These are phyloP conservation scores for Ophiorrhiza pumila DNA, from an alignment of 257 asterid species.

Conservation along the genomic window DNA sequence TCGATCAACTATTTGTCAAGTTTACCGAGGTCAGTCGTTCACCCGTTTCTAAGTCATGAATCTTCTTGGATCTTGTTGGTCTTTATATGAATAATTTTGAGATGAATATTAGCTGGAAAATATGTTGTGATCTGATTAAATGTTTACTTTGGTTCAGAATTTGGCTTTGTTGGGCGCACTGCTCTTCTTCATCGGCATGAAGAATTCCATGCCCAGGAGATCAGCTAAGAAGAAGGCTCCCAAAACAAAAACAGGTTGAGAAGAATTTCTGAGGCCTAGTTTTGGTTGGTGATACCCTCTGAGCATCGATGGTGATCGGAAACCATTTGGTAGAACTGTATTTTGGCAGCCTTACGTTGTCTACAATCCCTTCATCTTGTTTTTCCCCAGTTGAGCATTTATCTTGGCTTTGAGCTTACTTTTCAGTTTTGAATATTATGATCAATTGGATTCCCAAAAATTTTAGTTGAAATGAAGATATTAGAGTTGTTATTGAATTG, in stretches of 20 bases:
- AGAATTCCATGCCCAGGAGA: conserved; percentile 76
- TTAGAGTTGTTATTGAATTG: background rate
- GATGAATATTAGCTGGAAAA: background rate
- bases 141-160: conserved; percentile 38
- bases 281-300: conserved; percentile 13
- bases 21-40: conserved; percentile 63
- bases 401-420: background rate
- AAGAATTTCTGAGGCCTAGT: conserved; percentile 8
- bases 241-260: conserved; percentile 69
- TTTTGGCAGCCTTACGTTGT: background rate
- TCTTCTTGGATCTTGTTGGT: background rate
- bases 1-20: conserved; percentile 58
- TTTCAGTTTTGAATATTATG: background rate
- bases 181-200: conserved; percentile 86
- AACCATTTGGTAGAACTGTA: conserved; percentile 5
- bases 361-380: background rate
- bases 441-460: background rate
- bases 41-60: background rate
- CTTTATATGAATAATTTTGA: background rate
- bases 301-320: conserved; percentile 1
- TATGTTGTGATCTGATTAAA: background rate
- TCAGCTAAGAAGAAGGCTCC: conserved; percentile 66
- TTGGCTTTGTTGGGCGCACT: conserved; percentile 81
- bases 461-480: conserved; percentile 4
- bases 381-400: background rate